Evolutionary conservation across 192 early-diverging fungal genomes (phyloP), one percentile per base, ranked within the genome.

Genomic region (Borealophlyctis nickersoniae): DNA sequence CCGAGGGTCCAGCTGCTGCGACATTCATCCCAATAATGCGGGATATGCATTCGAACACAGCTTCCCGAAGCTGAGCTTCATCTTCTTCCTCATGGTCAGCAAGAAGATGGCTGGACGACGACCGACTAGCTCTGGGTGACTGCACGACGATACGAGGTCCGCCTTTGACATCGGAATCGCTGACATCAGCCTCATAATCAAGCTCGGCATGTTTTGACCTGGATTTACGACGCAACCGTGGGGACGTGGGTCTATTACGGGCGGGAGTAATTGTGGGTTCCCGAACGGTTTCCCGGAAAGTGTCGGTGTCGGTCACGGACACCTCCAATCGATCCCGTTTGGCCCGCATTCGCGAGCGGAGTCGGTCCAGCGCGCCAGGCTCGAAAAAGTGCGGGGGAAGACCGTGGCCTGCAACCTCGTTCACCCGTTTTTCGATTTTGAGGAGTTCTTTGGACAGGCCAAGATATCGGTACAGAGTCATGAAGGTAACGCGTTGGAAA

Each of bases 401-500:
- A 23, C 75, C 74, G 35, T 73, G 75, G 45, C 82, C 84, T 0
- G 81, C 77, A 28, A 92, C 80, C 32, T 91, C 89, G 66, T 89
- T 89, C n/a, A 93, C 86, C 4, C 81, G 78, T 34, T 88, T 85
- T 66, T 98, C 93, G 54, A 94, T 87, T 28, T 86, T 81, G 49
- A 97, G 79, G 1, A 98, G 81, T 61, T 96, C 93, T 52, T 88
- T 85, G 2, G 90, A 89, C 48, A 96, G 69, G 5, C 90, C 92
- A 1, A 96, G 80, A 61, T 96, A 98, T 56, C 88, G 82, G 67
- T 92, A 87, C 56, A 95, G 85, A 2, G 93, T 94, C 67, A 91
- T 79, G 70, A 94, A 86, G 0, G 96, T 98, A 36, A 96, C 95
- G 0, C 96, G 85, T 74, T 98, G 92, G 63, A 99, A 91, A 32